Percentiles rank a stretch among this genome's conserved stretches.
phyloP scores from a whole-genome alignment of 495 filamentous ascomycete genomes.

The Neurospora discreta region DNA sequence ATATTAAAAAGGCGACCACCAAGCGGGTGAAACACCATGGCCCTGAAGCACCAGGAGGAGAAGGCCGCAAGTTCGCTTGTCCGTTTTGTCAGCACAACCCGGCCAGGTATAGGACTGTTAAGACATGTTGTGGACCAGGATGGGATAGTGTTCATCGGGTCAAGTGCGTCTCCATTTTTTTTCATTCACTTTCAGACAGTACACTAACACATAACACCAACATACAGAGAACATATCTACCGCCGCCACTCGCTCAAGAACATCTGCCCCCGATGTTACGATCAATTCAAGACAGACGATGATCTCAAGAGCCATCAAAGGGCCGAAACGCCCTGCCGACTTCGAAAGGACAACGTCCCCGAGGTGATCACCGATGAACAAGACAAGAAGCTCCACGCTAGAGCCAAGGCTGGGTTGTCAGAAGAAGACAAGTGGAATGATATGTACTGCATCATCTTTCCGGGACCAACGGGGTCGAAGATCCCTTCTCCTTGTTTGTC shows the following conservation, averaged over 20 bases:
- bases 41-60: neutral
- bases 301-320: constrained; percentile 27
- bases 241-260: constrained; percentile 28
- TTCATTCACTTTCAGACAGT: neutral
- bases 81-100: constrained; percentile 33
- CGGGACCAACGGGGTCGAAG: neutral
- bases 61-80: constrained; percentile 25
- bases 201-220: neutral
- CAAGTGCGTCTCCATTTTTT: constrained; percentile 21
- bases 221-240: constrained; percentile 32
- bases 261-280: constrained; percentile 28
- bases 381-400: constrained; percentile 13
- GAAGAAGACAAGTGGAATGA: constrained; percentile 21
- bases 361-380: constrained; percentile 21
- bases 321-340: constrained; percentile 24
- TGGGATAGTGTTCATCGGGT: constrained; percentile 33
- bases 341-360: constrained; percentile 1
- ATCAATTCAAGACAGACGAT: constrained; percentile 25
- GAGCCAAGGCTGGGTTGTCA: constrained; percentile 11
- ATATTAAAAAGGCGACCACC: neutral
- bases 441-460: constrained; percentile 22
- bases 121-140: constrained; percentile 31
- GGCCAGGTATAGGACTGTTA: constrained; percentile 20
- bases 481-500: neutral
- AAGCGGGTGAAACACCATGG: constrained; percentile 9